Conservation (phyloP, 306 rosid species). For the Rosa rugosa region DNA sequence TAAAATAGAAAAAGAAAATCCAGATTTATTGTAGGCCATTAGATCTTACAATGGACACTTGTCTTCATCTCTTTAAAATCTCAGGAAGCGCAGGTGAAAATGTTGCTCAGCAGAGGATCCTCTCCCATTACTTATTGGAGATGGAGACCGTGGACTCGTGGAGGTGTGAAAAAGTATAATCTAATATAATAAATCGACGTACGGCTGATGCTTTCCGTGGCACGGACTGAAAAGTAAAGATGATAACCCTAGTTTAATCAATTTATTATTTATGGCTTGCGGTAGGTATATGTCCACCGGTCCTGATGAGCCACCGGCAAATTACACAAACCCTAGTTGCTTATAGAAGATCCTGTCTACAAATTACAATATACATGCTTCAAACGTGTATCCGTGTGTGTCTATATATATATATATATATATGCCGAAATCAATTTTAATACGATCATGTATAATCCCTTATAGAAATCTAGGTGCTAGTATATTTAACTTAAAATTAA, state of each 20-base stretch:
- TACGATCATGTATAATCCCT: too few relatives aligned
- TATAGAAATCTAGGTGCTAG: too few relatives aligned
- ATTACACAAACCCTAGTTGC: not conserved
- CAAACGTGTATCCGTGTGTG: too few relatives aligned
- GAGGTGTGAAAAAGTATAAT: not conserved
- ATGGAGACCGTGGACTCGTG: not conserved
- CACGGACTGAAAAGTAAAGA: conserved; percentile 16
- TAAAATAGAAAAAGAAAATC: too few relatives aligned
- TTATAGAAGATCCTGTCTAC: not conserved
- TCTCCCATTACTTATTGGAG: not conserved
- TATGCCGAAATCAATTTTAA: too few relatives aligned
- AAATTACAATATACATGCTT: not conserved
- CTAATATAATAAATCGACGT: not conserved
- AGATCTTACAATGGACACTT: too few relatives aligned
- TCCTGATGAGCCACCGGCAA: not conserved
- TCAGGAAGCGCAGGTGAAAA: too few relatives aligned
- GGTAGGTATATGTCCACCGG: conserved; percentile 7
- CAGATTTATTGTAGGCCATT: too few relatives aligned
- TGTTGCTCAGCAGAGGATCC: too few relatives aligned
- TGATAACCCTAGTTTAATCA: not conserved
- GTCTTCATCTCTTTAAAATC: too few relatives aligned
- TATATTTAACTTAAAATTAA: too few relatives aligned
- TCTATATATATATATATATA: too few relatives aligned
- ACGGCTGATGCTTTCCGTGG: conserved; percentile 22
- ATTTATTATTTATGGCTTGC: not conserved